phyloP scores from a whole-genome alignment of 129 eudicot species.

The Arctium minus region DNA sequence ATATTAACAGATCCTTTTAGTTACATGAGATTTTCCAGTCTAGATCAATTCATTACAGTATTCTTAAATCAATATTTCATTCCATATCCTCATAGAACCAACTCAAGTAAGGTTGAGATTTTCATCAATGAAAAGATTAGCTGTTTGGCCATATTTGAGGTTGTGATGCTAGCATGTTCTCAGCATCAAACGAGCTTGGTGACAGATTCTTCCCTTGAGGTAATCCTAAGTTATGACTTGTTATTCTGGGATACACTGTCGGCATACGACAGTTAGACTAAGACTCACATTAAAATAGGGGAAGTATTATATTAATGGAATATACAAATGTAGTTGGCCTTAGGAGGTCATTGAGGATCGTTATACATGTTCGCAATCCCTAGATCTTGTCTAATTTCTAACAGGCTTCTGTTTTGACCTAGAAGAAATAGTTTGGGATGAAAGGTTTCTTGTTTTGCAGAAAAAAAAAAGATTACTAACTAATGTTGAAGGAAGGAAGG shows the following conservation, averaged over 20 bases:
- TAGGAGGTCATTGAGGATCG: background rate
- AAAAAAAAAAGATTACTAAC: background rate
- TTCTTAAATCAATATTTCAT: background rate
- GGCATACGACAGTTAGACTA: background rate
- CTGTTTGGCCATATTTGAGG: background rate
- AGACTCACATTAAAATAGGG: background rate
- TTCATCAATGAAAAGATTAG: background rate
- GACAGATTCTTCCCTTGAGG: background rate
- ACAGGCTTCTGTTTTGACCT: background rate
- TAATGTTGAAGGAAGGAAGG: background rate
- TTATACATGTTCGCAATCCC: background rate
- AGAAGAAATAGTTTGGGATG: background rate
- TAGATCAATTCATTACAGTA: background rate
- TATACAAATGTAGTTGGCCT: background rate
- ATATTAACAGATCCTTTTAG: background rate
- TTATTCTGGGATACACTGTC: background rate
- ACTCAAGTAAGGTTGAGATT: background rate
- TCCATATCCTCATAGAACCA: background rate
- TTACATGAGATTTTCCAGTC: background rate
- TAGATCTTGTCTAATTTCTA: background rate
- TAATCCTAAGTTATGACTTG: background rate
- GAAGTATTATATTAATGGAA: background rate
- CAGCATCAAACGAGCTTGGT: background rate
- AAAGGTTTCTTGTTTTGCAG: background rate
- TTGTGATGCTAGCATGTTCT: background rate